Percentiles rank a stretch among this genome's conserved stretches.
Conservation (phyloP, 1,284 basidiomycete species). For the Salmacisia buchloeana region DNA sequence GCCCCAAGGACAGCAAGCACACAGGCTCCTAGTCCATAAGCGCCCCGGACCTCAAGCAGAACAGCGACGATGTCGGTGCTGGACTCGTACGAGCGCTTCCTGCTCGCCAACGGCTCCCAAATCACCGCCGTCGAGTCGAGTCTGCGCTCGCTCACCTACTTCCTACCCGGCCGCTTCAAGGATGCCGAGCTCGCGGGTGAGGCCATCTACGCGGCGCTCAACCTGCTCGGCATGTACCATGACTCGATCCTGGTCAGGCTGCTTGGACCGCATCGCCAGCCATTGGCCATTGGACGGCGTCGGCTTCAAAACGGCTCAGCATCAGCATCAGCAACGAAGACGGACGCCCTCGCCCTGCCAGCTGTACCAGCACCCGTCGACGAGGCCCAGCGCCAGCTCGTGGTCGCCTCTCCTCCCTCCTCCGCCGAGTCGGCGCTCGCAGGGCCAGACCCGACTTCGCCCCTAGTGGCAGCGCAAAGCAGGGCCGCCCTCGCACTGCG, state of each 20-base stretch:
- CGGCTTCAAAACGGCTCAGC: not conserved
- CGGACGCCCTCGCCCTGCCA: not conserved
- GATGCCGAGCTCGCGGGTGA: slow-evolving; percentile 70
- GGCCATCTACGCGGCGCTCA: slow-evolving; percentile 47
- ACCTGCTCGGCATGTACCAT: slow-evolving; percentile 53
- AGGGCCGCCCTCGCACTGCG: slow-evolving; percentile 2
- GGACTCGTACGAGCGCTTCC: slow-evolving; percentile 43
- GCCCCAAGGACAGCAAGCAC: too few species aligned
- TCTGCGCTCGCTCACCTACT: slow-evolving; percentile 83
- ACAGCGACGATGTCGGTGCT: slow-evolving; percentile 34
- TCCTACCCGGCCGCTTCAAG: slow-evolving; percentile 89
- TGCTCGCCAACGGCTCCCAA: slow-evolving; percentile 45
- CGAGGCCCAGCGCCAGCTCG: not conserved
- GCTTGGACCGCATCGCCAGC: slow-evolving; percentile 12
- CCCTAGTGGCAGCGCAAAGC: not conserved
- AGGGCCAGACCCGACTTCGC: not conserved
- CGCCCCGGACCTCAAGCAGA: too few species aligned
- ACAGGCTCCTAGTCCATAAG: too few species aligned
- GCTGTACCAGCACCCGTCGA: too few species aligned
- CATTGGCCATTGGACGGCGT: not conserved
- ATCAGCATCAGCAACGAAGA: slow-evolving; percentile 5
- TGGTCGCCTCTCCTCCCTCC: not conserved
- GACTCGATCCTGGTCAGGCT: slow-evolving; percentile 51
- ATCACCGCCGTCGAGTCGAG: slow-evolving; percentile 79
- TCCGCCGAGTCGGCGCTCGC: too few species aligned